Evolutionary conservation across 2,329 filamentous ascomycete genomes (phyloP).

Genomic region (Fusarium sp.): DNA sequence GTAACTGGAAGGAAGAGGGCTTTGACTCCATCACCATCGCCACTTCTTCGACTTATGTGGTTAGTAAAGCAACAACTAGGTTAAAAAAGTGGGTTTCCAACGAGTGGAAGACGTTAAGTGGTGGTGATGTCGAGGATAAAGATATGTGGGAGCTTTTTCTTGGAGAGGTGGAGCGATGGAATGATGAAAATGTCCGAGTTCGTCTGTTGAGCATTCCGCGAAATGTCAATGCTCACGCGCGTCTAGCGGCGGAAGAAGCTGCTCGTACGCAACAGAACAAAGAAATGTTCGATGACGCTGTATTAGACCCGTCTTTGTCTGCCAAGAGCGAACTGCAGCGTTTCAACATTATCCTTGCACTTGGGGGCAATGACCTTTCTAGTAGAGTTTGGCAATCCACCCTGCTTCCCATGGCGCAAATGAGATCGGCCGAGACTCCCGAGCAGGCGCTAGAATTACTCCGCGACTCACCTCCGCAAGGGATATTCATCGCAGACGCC

Average conservation of each 20-base stretch:
- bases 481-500: not conserved
- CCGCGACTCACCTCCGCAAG: not conserved
- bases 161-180: not conserved
- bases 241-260: not conserved
- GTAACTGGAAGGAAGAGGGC: not conserved
- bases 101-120: not conserved
- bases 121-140: not conserved
- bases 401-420: too few species aligned
- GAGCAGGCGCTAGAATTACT: not conserved
- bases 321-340: accelerated
- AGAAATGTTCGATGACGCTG: not conserved
- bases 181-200: accelerated
- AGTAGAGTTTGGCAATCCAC: too few species aligned
- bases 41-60: not conserved
- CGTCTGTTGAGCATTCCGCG: not conserved
- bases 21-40: not conserved
- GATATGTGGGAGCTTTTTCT: not conserved
- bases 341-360: not conserved
- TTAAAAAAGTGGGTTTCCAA: not conserved
- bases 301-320: not conserved
- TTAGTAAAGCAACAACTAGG: not conserved
- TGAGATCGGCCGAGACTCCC: not conserved
- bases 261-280: not conserved
- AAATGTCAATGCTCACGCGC: not conserved
- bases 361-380: not conserved